Conservation (phyloP, 768 basidiomycete species). For the Nidularia pulvinata region DNA sequence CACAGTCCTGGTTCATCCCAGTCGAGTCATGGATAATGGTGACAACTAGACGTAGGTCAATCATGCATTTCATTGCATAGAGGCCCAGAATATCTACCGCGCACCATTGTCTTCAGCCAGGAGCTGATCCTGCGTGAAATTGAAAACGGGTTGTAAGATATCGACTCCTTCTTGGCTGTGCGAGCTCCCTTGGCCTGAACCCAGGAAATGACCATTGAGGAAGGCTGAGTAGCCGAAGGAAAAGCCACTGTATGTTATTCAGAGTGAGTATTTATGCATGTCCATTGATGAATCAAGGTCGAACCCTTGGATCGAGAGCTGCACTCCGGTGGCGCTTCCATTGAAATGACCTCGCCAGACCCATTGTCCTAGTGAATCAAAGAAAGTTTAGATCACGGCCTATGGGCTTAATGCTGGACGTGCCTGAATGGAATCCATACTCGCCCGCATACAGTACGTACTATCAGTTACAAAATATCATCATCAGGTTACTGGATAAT, state of each 20-base stretch:
- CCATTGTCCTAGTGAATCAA: constrained; percentile 24
- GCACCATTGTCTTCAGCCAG: constrained; percentile 23
- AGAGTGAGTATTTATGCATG: neutral
- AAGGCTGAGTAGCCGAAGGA: constrained; percentile 46
- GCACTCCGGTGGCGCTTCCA: constrained; percentile 37
- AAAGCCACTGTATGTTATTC: constrained; percentile 18
- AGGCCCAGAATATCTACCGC: neutral
- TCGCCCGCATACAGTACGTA: constrained; percentile 27
- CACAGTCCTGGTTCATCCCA: constrained; percentile 34
- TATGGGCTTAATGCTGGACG: neutral
- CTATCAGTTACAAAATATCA: constrained; percentile 5
- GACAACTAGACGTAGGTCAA: constrained; percentile 13
- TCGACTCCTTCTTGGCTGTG: constrained; percentile 28
- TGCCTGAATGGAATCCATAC: constrained; percentile 27
- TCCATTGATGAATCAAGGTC: neutral
- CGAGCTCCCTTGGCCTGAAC: constrained; percentile 35
- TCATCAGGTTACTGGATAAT: too few relatives aligned
- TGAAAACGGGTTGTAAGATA: constrained; percentile 26
- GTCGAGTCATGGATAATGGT: constrained; percentile 33
- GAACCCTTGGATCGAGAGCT: constrained; percentile 36
- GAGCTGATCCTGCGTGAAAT: constrained; percentile 27
- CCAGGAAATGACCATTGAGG: constrained; percentile 38
- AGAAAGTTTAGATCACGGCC: neutral
- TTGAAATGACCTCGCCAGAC: constrained; percentile 45
- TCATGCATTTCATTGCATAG: neutral